A percentile compares a stretch with the other conserved stretches of the same genome.
These are phyloP conservation scores for Lentinula detonsa DNA, from an alignment of 768 basidiomycete genomes.

Conservation along the genomic window DNA sequence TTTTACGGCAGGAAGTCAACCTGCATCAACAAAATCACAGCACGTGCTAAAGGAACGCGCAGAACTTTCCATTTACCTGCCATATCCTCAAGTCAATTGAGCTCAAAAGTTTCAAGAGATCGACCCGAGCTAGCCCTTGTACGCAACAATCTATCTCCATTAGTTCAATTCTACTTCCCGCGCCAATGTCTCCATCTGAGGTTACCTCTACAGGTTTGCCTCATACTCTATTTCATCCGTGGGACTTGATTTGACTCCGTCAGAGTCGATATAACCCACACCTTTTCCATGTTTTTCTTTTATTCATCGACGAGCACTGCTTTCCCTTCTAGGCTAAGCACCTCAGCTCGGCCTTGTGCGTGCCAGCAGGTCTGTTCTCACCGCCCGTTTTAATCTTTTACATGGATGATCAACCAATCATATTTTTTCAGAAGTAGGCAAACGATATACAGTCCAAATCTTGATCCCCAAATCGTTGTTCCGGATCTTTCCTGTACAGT, in stretches of 20 bases:
- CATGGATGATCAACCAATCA: slow-evolving; percentile 1
- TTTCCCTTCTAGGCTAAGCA: neutral
- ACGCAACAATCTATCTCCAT: slow-evolving; percentile 4
- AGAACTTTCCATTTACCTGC: slow-evolving; percentile 25
- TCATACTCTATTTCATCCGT: neutral
- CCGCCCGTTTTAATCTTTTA: neutral
- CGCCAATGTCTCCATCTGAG: neutral
- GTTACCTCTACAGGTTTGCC: neutral
- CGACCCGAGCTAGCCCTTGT: slow-evolving; percentile 3
- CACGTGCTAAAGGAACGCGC: slow-evolving; percentile 35
- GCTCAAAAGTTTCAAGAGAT: slow-evolving; percentile 2
- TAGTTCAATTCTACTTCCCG: neutral
- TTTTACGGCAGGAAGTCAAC: slow-evolving; percentile 48
- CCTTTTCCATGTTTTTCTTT: neutral
- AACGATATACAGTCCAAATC: neutral
- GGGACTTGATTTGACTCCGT: neutral
- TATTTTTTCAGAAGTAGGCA: neutral
- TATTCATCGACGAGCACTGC: neutral
- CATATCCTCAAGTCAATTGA: neutral
- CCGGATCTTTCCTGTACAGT: slow-evolving; percentile 2
- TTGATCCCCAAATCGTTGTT: neutral
- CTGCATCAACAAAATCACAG: slow-evolving; percentile 31
- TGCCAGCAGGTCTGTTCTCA: neutral
- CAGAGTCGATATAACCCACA: neutral
- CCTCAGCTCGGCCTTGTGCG: slow-evolving; percentile 3